Percentiles rank a stretch among this genome's conserved stretches.
Conservation (phyloP, 2,329 filamentous ascomycete genomes). For the Colletotrichum sp. region DNA sequence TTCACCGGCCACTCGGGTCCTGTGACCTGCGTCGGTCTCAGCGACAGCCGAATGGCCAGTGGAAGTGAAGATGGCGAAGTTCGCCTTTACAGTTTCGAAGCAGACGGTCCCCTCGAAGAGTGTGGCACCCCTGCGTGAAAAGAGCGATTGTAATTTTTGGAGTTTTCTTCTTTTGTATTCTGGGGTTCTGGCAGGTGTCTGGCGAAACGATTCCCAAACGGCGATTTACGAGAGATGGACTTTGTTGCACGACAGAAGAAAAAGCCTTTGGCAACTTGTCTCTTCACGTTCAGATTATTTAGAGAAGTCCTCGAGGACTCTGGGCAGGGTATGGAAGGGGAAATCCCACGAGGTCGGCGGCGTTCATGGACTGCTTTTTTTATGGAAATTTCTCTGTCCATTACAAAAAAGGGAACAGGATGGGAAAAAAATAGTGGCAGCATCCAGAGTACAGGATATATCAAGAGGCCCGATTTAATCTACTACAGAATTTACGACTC, state of each 20-base stretch:
- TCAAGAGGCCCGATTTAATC: constrained; percentile 2
- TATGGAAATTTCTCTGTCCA: not conserved
- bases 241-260: not conserved
- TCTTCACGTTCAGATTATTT: constrained; percentile 10
- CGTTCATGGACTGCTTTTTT: not conserved
- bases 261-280: not conserved
- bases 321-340: not conserved
- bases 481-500: constrained; percentile 3
- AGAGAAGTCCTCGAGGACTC: constrained; percentile 13
- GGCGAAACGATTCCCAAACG: constrained; percentile 14
- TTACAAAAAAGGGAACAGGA: not conserved
- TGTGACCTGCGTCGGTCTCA: constrained; percentile 90
- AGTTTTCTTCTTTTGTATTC: not conserved
- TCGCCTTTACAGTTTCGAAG: constrained; percentile 79
- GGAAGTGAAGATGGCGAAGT: constrained; percentile 95
- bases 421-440: not conserved
- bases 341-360: not conserved
- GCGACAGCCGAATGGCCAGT: constrained; percentile 87
- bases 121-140: constrained; percentile 54
- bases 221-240: constrained; percentile 7
- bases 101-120: constrained; percentile 49
- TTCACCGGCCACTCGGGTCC: constrained; percentile 90
- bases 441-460: not conserved
- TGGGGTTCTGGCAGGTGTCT: not conserved
- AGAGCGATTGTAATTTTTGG: not conserved